Percentiles rank a stretch among this genome's conserved stretches.
Conservation (phyloP, 768 basidiomycete genomes). For the Russula sp. region DNA sequence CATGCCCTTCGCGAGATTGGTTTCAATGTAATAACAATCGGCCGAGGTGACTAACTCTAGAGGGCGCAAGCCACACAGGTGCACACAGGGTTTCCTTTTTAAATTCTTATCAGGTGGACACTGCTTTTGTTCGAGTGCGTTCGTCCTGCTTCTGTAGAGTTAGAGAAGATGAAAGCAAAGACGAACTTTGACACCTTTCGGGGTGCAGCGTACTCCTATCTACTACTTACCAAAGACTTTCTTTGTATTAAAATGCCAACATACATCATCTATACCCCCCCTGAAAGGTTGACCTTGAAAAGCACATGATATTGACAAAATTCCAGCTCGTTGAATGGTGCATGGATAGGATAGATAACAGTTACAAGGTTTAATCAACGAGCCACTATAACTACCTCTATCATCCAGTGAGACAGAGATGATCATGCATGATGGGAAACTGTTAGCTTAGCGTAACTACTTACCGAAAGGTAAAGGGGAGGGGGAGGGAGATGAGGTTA, state of each 20-base stretch:
- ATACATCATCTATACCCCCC: neutral
- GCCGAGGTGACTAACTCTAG: constrained; percentile 42
- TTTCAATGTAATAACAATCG: constrained; percentile 73
- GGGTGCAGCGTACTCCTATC: neutral
- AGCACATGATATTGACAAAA: neutral
- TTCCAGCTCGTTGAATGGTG: neutral
- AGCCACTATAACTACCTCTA: neutral
- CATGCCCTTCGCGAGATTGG: constrained; percentile 77
- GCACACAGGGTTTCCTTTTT: neutral
- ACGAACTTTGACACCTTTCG: neutral
- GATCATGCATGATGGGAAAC: neutral
- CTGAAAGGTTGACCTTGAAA: neutral
- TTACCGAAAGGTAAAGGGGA: neutral
- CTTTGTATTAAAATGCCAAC: neutral
- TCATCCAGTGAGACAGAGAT: neutral
- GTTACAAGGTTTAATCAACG: neutral
- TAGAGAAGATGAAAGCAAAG: neutral
- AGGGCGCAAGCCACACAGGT: neutral
- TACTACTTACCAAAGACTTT: neutral
- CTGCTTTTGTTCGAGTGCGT: neutral
- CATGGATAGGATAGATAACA: neutral
- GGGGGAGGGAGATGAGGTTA: neutral
- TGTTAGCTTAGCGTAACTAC: neutral
- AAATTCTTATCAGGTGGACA: neutral
- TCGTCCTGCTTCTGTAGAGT: neutral